Evolutionary conservation across 2,329 filamentous ascomycete genomes (phyloP).

Genomic region (Xylariaceae sp.): DNA sequence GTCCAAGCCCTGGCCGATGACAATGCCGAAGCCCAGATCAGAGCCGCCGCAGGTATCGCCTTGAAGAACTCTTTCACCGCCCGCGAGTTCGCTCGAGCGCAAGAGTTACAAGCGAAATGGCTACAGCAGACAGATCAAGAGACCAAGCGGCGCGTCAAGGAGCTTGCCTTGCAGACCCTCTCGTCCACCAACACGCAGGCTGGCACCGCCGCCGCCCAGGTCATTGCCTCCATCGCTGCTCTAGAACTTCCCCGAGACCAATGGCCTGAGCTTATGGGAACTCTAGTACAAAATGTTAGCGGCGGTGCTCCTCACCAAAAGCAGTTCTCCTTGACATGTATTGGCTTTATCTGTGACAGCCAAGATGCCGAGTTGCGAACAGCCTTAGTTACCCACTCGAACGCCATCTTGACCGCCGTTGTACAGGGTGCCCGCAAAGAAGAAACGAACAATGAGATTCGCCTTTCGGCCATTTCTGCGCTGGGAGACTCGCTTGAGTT

Average conservation of each 20-base stretch:
- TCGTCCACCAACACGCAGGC: slow-evolving; percentile 79
- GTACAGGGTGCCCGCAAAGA: slow-evolving; percentile 98
- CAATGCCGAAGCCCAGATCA: slow-evolving; percentile 78
- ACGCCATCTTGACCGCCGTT: slow-evolving; percentile 96
- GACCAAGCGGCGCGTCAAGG: slow-evolving; percentile 87
- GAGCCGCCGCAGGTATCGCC: slow-evolving; percentile 92
- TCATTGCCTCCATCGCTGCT: slow-evolving; percentile 91
- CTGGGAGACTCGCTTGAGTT: slow-evolving; percentile 97
- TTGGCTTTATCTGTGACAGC: slow-evolving; percentile 97
- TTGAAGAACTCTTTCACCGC: slow-evolving; percentile 98
- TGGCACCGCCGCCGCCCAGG: slow-evolving; percentile 88
- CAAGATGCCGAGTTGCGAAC: slow-evolving; percentile 86
- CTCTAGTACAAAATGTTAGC: slow-evolving; percentile 90
- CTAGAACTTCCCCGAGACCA: slow-evolving; percentile 93
- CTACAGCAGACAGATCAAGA: slow-evolving; percentile 78
- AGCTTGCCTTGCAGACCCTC: slow-evolving; percentile 86
- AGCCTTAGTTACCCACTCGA: slow-evolving; percentile 84
- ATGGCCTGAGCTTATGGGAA: slow-evolving; percentile 90
- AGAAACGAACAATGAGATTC: slow-evolving; percentile 88
- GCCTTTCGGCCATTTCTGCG: slow-evolving; percentile 89
- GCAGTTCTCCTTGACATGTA: slow-evolving; percentile 92
- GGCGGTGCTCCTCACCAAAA: slow-evolving; percentile 86
- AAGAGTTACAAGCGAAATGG: slow-evolving; percentile 94
- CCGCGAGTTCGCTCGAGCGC: slow-evolving; percentile 84
- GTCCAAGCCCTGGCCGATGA: slow-evolving; percentile 96